Base-by-base conservation (phyloP, 768 basidiomycete species). In the Lactifluus subvellereus region DNA sequence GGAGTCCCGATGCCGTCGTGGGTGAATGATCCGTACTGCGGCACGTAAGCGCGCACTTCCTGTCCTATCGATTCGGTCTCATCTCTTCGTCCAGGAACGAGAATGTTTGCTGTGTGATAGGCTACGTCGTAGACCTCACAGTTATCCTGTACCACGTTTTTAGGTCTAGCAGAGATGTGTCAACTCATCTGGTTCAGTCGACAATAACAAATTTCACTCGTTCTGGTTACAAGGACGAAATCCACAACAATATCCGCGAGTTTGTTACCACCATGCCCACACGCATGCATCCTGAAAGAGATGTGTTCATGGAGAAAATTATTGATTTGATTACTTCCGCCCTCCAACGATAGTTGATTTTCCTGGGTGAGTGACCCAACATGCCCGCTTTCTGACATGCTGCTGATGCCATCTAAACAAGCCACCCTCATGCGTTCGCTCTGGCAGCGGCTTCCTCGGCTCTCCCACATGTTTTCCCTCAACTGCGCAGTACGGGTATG, bases 91-190 rank as follows among this genome's bases (percentile, higher is more conserved):
- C 30, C 27, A 48, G 60, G 6, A 11, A 13, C 3, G 54, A 56
- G 47, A 49, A 61, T 49, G 13, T 56, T 8, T 50, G 60, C 14
- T 33, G 38, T 20, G 54, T 61, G 20, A 42, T 56, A 54, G 54
- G 54, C 32, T 61, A 61, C 48, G 56, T 61, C 27, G 48, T 61
- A 13, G 22, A 56, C 43, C 56, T 62, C 27, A 62, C 50, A 4
- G 50, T 52, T 3, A 52, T 57, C 22, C 27, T 57, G 13, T 13
- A 20, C 7, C 8, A n/a, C 2, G 8, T 62, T 10, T 62, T 53
- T 18, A n/a, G 33, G 18, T 32, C 33, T 20, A 1, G 18, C 13
- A 5, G 5, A 4, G 35, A 37, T 30, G 50, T 47, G 40, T 38
- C 55, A 8, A 22, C 56, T 32, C 6, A 4, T 10, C n/a, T 7